Percentiles rank a stretch among this genome's conserved stretches.
Conservation (phyloP, 805 yeast species). For the Crinitomyces ghanaensis region DNA sequence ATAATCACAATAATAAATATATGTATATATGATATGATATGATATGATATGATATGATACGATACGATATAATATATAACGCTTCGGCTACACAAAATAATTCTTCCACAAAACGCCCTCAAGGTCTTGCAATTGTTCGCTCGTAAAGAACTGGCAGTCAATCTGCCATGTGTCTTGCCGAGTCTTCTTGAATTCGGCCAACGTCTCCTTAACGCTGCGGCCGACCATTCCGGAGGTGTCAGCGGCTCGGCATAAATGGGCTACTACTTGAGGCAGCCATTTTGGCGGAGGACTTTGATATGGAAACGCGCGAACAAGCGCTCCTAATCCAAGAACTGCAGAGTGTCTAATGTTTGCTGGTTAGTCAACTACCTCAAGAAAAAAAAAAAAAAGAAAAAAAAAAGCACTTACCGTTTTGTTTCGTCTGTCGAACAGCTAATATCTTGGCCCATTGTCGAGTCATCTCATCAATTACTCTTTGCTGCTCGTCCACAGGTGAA, state of each 20-base stretch:
- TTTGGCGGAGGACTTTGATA: slow-evolving; percentile 81
- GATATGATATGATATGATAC: no score
- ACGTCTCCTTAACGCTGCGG: slow-evolving; percentile 65
- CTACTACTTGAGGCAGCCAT: slow-evolving; percentile 74
- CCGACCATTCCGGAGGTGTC: slow-evolving; percentile 72
- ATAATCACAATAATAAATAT: no score
- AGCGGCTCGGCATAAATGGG: slow-evolving; percentile 59
- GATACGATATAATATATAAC: slow-evolving; percentile 4
- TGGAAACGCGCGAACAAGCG: slow-evolving; percentile 81
- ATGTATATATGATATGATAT: no score
- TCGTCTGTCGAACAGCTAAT: slow-evolving; percentile 28
- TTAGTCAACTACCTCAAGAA: no score
- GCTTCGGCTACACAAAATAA: slow-evolving; percentile 80
- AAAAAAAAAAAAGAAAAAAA: no score
- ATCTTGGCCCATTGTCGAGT: no score
- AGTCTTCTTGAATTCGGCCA: slow-evolving; percentile 79
- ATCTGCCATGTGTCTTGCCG: slow-evolving; percentile 96
- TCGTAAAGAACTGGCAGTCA: slow-evolving; percentile 63
- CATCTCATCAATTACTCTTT: slow-evolving; percentile 29
- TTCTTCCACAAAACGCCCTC: slow-evolving; percentile 93
- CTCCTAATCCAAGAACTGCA: slow-evolving; percentile 79
- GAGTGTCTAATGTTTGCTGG: no score
- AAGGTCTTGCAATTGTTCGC: slow-evolving; percentile 72
- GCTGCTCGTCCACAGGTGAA: slow-evolving; percentile 35
- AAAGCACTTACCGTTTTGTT: no score